phyloP scores from a whole-genome alignment of 2,329 filamentous ascomycete species.

The Leptoxyphium fumago region DNA sequence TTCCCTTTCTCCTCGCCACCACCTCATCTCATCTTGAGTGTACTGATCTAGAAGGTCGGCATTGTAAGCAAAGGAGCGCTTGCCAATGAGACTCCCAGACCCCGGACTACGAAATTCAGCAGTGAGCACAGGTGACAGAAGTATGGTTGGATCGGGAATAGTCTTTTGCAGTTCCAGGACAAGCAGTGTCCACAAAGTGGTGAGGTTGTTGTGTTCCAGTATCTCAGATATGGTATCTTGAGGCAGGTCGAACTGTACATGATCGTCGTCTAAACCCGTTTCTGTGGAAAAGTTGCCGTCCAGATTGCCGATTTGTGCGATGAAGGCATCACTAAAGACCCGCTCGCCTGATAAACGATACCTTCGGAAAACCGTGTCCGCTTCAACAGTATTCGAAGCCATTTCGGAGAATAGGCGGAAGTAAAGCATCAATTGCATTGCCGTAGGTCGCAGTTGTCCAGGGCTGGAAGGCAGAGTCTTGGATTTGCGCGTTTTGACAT shows the following conservation, averaged over 20 bases:
- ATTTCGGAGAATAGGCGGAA: constrained; percentile 69
- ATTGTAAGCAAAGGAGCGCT: constrained; percentile 52
- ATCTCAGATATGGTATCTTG: constrained; percentile 37
- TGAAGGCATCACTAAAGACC: constrained; percentile 63
- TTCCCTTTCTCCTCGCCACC: constrained; percentile 68
- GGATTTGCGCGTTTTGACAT: constrained; percentile 71
- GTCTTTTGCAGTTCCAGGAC: constrained; percentile 40
- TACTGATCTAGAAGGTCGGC: constrained; percentile 48
- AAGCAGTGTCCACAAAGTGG: constrained; percentile 48
- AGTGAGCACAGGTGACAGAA: constrained; percentile 41
- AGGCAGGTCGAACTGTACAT: constrained; percentile 19
- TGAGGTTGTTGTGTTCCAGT: constrained; percentile 43
- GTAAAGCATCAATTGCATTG: constrained; percentile 82
- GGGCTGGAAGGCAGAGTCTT: constrained; percentile 49
- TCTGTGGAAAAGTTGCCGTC: constrained; percentile 42
- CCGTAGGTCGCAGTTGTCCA: constrained; percentile 55
- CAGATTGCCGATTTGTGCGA: constrained; percentile 56
- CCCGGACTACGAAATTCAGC: constrained; percentile 38
- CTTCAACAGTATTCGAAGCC: constrained; percentile 55
- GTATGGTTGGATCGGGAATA: constrained; percentile 15
- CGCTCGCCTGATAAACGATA: constrained; percentile 53
- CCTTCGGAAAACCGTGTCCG: constrained; percentile 51
- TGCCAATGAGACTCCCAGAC: constrained; percentile 39
- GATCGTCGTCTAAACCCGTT: constrained; percentile 25
- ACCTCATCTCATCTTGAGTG: constrained; percentile 55